Evolutionary conservation across 2,329 filamentous ascomycete species (phyloP).

Genomic region (Cercospora sp.): DNA sequence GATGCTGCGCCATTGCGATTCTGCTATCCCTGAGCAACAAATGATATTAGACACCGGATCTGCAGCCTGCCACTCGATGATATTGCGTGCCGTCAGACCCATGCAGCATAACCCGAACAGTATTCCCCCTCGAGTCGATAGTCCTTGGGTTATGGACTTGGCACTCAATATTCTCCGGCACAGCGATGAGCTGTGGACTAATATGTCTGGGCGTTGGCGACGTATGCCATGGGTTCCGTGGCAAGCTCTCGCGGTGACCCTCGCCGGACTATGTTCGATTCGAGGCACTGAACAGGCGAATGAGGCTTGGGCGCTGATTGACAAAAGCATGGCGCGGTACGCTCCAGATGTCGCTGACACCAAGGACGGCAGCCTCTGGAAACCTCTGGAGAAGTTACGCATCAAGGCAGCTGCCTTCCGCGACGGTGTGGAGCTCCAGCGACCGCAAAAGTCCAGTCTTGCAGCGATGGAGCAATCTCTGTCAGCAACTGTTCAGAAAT

Average conservation of each 20-base stretch:
- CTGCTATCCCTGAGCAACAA: constrained; percentile 25
- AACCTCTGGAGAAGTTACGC: constrained; percentile 55
- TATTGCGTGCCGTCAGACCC: constrained; percentile 36
- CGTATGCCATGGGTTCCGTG: constrained; percentile 59
- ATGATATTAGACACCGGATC: constrained; percentile 28
- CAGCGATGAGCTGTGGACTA: constrained; percentile 27
- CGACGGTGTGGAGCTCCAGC: constrained; percentile 15
- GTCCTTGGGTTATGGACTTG: constrained; percentile 35
- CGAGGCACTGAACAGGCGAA: constrained; percentile 50
- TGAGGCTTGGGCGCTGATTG: constrained; percentile 53
- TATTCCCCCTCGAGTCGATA: constrained; percentile 35
- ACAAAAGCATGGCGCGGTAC: constrained; percentile 49
- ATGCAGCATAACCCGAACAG: constrained; percentile 30
- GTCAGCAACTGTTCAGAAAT: background rate
- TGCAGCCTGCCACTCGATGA: constrained; percentile 27
- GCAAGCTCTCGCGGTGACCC: constrained; percentile 56
- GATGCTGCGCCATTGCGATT: constrained; percentile 33
- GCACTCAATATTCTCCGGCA: constrained; percentile 51
- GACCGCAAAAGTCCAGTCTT: background rate
- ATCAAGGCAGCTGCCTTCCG: constrained; percentile 47
- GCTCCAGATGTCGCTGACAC: constrained; percentile 52
- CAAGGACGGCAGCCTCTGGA: constrained; percentile 54
- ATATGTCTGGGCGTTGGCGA: constrained; percentile 42
- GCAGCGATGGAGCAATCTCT: background rate
- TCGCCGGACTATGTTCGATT: constrained; percentile 55